Conservation (phyloP, 2,329 filamentous ascomycete species). For the Alternaria viburni region DNA sequence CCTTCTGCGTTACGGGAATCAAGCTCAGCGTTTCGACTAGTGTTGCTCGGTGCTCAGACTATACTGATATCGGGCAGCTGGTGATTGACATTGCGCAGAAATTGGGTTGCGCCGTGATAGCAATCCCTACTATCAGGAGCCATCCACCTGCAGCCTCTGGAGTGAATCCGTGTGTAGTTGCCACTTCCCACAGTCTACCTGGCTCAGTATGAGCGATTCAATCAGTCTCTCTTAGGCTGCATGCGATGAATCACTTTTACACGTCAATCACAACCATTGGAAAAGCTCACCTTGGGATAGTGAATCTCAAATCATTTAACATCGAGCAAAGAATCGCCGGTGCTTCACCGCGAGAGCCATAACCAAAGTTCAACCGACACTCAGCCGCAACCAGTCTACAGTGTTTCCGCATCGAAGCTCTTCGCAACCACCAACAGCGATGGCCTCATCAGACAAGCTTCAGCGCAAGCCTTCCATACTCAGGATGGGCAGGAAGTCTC, state of each 20-base stretch:
- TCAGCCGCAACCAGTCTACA: background rate
- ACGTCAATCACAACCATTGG: background rate
- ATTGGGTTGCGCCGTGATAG: background rate
- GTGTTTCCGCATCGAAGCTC: background rate
- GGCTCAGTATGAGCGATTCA: background rate
- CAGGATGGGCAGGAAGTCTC: background rate
- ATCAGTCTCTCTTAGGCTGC: background rate
- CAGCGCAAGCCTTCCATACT: constrained; percentile 1
- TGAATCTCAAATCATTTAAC: background rate
- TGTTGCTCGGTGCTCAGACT: background rate
- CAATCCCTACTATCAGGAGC: background rate
- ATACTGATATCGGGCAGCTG: background rate
- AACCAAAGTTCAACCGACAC: background rate
- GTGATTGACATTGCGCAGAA: background rate
- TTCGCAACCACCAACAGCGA: background rate
- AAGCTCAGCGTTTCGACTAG: background rate
- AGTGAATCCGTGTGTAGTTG: background rate
- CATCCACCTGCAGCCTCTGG: background rate
- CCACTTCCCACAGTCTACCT: background rate
- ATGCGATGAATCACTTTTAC: background rate
- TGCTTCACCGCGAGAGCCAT: background rate
- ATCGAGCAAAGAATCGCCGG: background rate
- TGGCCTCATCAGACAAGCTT: background rate
- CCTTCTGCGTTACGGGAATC: background rate
- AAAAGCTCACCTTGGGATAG: background rate